These are phyloP conservation scores for Termitomyces sp. DNA, from an alignment of 768 basidiomycete species.

Conservation along the genomic window DNA sequence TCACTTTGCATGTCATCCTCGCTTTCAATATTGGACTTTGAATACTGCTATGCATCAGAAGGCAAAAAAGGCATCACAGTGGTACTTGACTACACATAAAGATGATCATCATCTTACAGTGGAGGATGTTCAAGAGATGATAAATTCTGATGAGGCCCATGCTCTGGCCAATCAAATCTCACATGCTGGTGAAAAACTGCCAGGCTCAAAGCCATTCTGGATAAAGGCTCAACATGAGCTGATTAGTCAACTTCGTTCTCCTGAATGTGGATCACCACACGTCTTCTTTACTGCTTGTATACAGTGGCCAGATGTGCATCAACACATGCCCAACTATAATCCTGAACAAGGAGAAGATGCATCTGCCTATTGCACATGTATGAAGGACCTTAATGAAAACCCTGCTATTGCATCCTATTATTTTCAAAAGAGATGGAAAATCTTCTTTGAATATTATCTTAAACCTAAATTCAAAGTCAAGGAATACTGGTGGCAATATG, in stretches of 20 bases:
- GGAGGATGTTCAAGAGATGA: slow-evolving; percentile 1
- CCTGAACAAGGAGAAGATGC: too few relatives aligned
- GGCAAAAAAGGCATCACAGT: slow-evolving; percentile 10
- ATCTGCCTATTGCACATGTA: slow-evolving; percentile 3
- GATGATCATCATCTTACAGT: slow-evolving; percentile 1
- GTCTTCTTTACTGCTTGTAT: slow-evolving; percentile 24
- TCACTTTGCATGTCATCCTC: slow-evolving; percentile 16
- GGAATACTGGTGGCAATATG: slow-evolving; percentile 17
- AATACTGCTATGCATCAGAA: slow-evolving; percentile 4
- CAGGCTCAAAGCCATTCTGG: slow-evolving; percentile 22
- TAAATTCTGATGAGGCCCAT: slow-evolving; percentile 12
- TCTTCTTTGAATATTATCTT: too few relatives aligned
- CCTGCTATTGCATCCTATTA: slow-evolving; percentile 21
- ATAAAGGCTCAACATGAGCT: not conserved
- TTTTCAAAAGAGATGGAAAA: slow-evolving; percentile 17
- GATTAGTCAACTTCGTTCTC: slow-evolving; percentile 16
- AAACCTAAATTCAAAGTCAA: too few relatives aligned
- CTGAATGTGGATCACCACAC: slow-evolving; percentile 19
- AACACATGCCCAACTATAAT: slow-evolving; percentile 21
- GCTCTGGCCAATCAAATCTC: slow-evolving; percentile 15
- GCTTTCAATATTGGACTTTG: slow-evolving; percentile 8
- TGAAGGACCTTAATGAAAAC: slow-evolving; percentile 20
- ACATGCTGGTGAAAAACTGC: slow-evolving; percentile 15
- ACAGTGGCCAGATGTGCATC: slow-evolving; percentile 28
- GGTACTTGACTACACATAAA: slow-evolving; percentile 9